Base-by-base conservation (phyloP, 2,329 filamentous ascomycete species). In the Exophiala spinifera region DNA sequence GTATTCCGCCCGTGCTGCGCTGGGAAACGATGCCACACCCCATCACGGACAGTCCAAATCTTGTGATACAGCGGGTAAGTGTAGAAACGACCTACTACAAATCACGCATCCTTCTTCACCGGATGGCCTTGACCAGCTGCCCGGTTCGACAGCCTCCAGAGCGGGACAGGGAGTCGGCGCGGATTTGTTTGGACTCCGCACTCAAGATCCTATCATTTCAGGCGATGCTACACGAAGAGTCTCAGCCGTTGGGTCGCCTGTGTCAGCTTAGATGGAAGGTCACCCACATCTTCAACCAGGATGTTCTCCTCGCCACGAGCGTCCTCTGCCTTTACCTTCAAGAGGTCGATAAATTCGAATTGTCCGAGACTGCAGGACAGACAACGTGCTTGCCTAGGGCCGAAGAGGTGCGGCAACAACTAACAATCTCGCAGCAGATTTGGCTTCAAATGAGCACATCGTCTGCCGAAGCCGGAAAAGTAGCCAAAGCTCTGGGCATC, bases 401-500 rank as follows among this genome's bases (percentile, higher is more conserved):
- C 57, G 60, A 63, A 63, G 60, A 64, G 53, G 59, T 63, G 61
- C 63, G 63, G 61, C 55, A 64, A 62, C 53, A 42, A 60, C 56
- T 64, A 51, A 64, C 60, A 37, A 59, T 59, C 54, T 63, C 62
- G 53, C 59, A 63, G 58, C 62, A 63, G 48, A 65, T 65, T 63
- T 65, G 63, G 63, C 63, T 63, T 57, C 60, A 64, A 59, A 61
- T 61, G 58, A 65, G 63, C 59, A 60, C 57, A 40, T 48, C 61
- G 59, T 65, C 63, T 59, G 56, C 50, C 46, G 61, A 65, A 62
- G 63, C 63, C 55, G 57, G 57, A 55, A 65, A 65, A 62, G 63
- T 64, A 59, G 63, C 63, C 50, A 65, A 65, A 63, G 63, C 63
- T 61, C 56, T 65, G 49, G 63, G 61, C 54, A 63, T 65, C 56